Conservation (phyloP, 208 protist genomes). For the Lotmaria passim region DNA sequence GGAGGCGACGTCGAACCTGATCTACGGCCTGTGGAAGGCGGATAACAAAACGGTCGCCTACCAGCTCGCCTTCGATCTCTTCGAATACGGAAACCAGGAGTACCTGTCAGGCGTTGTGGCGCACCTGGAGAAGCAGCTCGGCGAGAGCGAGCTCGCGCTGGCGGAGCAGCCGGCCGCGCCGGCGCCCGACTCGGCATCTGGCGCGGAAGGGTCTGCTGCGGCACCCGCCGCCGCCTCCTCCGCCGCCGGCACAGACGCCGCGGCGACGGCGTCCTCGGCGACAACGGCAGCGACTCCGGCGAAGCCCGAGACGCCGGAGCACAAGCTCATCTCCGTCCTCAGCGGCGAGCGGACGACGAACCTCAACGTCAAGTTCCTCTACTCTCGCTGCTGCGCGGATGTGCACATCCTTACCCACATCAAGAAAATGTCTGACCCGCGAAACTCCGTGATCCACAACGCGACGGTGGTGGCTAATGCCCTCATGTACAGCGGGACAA, state of each 20-base stretch:
- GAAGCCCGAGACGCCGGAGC: conserved; percentile 34
- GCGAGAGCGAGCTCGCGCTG: conserved; percentile 20
- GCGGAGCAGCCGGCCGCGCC: conserved; percentile 15
- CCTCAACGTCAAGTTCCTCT: conserved; percentile 97
- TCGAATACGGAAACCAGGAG: conserved; percentile 87
- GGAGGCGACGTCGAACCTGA: conserved; percentile 72
- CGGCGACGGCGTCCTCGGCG: neutral
- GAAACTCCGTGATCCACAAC: conserved; percentile 89
- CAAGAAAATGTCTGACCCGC: conserved; percentile 87
- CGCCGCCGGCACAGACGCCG: neutral
- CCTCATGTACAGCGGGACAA: conserved; percentile 98
- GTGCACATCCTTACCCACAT: conserved; percentile 96
- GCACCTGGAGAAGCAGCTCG: conserved; percentile 45
- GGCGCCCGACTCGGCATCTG: neutral
- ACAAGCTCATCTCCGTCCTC: conserved; percentile 82
- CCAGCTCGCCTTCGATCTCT: conserved; percentile 91
- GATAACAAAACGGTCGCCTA: conserved; percentile 68
- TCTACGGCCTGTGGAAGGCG: conserved; percentile 78
- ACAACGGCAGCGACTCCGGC: neutral
- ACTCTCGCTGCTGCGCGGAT: conserved; percentile 94
- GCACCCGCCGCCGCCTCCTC: neutral
- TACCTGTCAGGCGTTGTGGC: conserved; percentile 76
- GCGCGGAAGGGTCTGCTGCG: neutral
- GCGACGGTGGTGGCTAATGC: conserved; percentile 96
- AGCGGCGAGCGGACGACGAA: conserved; percentile 90